phyloP scores from a whole-genome alignment of 441 rosid species.

The Codiaeum variegatum region DNA sequence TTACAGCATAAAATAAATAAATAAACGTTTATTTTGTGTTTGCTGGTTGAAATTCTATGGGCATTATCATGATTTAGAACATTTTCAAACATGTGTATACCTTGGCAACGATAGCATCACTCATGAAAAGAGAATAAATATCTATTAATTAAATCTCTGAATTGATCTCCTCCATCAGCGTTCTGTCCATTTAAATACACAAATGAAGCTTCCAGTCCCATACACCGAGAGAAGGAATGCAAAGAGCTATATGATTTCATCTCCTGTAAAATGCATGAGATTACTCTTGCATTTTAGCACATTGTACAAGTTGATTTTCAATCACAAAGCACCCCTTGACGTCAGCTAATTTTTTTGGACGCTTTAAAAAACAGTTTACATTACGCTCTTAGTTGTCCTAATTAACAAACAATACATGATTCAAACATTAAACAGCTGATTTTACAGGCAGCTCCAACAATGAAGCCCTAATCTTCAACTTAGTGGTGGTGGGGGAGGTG shows the following conservation, averaged over 20 bases:
- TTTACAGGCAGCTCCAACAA: background rate
- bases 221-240: background rate
- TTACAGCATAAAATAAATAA: too few relatives aligned
- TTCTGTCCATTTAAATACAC: too few relatives aligned
- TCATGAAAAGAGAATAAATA: too few relatives aligned
- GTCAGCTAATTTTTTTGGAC: background rate
- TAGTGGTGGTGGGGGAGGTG: slow-evolving; percentile 48
- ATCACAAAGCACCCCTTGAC: background rate
- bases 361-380: background rate
- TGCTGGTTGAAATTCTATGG: too few relatives aligned
- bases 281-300: background rate
- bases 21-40: too few relatives aligned
- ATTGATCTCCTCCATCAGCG: too few relatives aligned
- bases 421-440: background rate
- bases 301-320: background rate
- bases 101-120: too few relatives aligned
- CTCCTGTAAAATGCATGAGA: background rate
- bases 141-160: too few relatives aligned
- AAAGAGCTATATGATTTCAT: too few relatives aligned
- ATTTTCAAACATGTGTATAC: too few relatives aligned
- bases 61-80: too few relatives aligned
- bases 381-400: background rate
- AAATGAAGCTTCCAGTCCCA: too few relatives aligned
- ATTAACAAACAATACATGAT: background rate
- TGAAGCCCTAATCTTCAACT: slow-evolving; percentile 18